phyloP scores from a whole-genome alignment of 441 rosid species.

The Melastoma candidum region DNA sequence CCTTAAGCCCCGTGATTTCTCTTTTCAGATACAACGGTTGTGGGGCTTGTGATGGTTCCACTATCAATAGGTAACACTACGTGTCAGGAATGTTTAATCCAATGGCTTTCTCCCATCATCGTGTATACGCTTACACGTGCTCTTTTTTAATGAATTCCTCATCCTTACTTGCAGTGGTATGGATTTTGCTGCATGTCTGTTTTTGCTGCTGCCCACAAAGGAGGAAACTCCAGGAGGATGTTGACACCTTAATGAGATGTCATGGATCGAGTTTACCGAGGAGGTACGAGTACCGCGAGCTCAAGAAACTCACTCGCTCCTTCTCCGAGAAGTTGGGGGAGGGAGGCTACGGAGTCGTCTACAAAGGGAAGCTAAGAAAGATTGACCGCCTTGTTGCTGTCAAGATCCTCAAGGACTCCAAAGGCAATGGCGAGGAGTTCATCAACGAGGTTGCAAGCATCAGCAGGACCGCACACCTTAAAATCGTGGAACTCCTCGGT shows the following conservation, averaged over 20 bases:
- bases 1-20: too few relatives aligned
- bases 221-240: not conserved
- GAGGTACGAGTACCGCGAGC: conserved; percentile 9
- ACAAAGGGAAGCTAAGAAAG: conserved; percentile 4
- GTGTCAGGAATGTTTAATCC: too few relatives aligned
- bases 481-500: conserved; percentile 1
- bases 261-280: conserved; percentile 2
- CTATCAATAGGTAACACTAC: too few relatives aligned
- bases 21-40: too few relatives aligned
- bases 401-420: too few relatives aligned
- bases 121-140: too few relatives aligned
- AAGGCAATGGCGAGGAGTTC: not conserved
- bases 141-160: too few relatives aligned
- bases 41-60: too few relatives aligned
- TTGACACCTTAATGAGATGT: conserved; percentile 9
- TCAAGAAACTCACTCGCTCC: conserved; percentile 15
- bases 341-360: conserved; percentile 18
- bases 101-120: too few relatives aligned
- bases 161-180: too few relatives aligned
- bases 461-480: not conserved
- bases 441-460: not conserved
- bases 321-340: conserved; percentile 13
- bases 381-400: too few relatives aligned
- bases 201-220: not conserved
- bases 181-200: not conserved